Evolutionary conservation across 441 rosid genomes (phyloP), one percentile per base, ranked within the genome.

Genomic region (Pelargonium citronellum): DNA sequence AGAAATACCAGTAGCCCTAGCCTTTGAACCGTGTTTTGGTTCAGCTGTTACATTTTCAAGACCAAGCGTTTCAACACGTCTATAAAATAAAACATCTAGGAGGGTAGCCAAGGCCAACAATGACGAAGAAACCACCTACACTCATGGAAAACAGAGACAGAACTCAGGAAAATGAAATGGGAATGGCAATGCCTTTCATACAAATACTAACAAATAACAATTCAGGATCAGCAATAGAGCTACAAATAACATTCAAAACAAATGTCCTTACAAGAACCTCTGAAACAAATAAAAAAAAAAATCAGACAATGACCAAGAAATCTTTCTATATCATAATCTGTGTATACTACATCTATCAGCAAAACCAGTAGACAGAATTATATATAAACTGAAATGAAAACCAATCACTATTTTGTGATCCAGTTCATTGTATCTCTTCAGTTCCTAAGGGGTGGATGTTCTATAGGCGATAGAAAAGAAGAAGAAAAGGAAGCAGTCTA

Each of bases 61-160:
- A 71, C 86, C 92, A 80, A 89, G 68, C 74, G 80, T 86, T 68
- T 89, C 84, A 41, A 86, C 73, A 71, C 80, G 82, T 68, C 71
- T 73, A 22, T 74, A 74, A 71, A 87, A 77, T 73, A 92, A 83
- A 73, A 90, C 86, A 86, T 92, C 97, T 75, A 95, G 83, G 82
- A 92, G 87, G 44, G 92, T 85, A 49, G 97, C 95, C 86, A 95
- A 83, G 44, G 95, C 96, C 84, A 89, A 83, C 81, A 92, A 69
- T 27, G 99, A 89, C 17, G 96, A 87, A 30, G 98, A 86, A 63
- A 86, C 81, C 82, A 90, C 96, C 99, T 92, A 84, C 73, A 75
- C 66, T 68, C 64, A 80, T 67, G 71, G 63, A 67, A 55, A 71
- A 11, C 44, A 63, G 44, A 63, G 66, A 13, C 5, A 47, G 44